A percentile compares a stretch with the other conserved stretches of the same genome.
Conservation (phyloP, 805 yeast genomes). For the Candida boleticola region DNA sequence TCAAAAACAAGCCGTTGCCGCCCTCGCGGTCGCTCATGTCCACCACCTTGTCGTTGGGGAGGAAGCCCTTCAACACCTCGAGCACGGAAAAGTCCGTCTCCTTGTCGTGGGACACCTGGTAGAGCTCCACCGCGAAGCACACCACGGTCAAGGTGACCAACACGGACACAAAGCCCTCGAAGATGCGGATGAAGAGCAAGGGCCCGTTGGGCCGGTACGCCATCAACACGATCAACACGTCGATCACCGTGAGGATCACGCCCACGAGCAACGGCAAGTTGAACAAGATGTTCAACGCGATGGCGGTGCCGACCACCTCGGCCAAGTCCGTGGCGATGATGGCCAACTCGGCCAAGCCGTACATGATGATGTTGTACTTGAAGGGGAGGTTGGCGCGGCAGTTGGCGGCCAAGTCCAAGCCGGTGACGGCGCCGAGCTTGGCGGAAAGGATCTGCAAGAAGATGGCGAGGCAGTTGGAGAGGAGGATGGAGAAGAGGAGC, state of each 20-base stretch:
- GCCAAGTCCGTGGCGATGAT: conserved; percentile 96
- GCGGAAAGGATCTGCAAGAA: conserved; percentile 83
- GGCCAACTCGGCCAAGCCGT: conserved; percentile 82
- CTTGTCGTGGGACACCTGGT: conserved; percentile 55
- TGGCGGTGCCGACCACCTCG: conserved; percentile 97
- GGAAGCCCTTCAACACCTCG: conserved; percentile 59
- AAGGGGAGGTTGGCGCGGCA: conserved; percentile 74
- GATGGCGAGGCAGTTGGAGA: conserved; percentile 84
- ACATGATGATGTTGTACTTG: conserved; percentile 58
- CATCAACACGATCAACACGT: conserved; percentile 79
- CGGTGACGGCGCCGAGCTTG: conserved; percentile 90
- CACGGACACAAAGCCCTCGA: conserved; percentile 77
- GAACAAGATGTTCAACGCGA: conserved; percentile 81
- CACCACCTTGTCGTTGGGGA: conserved; percentile 47
- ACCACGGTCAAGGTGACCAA: conserved; percentile 80
- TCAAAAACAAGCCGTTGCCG: conserved; percentile 64
- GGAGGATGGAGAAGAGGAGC: conserved; percentile 69
- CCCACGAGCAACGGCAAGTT: conserved; percentile 80
- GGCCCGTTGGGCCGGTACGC: conserved; percentile 88
- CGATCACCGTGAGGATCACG: conserved; percentile 79
- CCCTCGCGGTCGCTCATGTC: conserved; percentile 44
- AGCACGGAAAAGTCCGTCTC: conserved; percentile 41
- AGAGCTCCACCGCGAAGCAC: conserved; percentile 78
- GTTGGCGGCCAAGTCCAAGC: conserved; percentile 84
- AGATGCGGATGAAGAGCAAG: conserved; percentile 68